Base-by-base conservation (phyloP, 805 yeast genomes). In the Kazachstania psychrophila region DNA sequence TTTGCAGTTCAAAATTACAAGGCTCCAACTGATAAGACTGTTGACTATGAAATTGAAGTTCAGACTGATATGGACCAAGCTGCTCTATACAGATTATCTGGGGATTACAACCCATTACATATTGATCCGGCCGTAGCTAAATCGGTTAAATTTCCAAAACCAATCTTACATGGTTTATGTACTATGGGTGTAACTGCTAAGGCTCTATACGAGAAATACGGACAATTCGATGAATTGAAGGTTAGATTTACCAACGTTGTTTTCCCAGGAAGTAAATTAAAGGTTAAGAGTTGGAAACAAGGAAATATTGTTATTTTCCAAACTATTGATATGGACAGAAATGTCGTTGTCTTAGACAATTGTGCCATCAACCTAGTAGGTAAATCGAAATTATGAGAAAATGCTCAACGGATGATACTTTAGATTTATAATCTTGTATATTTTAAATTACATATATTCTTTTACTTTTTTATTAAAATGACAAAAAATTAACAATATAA, bases 41-140 rank as follows among this genome's bases (percentile, higher is more conserved):
- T 96, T 6, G 94, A 83, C 55, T 82, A 73, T 52, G 75, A 70
- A 39, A 58, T 62, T 31, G 73, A 69, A 29, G 70, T 75, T 50
- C 62, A 70, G 46, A 82, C 92, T 2, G 56, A 70, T 19, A 67
- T 61, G 29, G 83, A 87, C 58, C 86, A 78, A 60, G 96, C 96
- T 31, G 85, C 95, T 4, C 62, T 88, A 38, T 89, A 89, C 67
- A 75, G 98, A 59, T 68, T 89, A 43, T 79, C 89, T 43, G 97
- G 96, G 37, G 98, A 89, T 67, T 79, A 78, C 61, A 89, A 89
- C 62, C 98, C 98, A 42, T 72, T 89, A 50, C 98, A 88, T 66
- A 79, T 89, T 56, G 97, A 89, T 64, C 96, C 97, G 14, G 68
- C 60, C 22, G 81, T 88, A 62, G 96, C 97, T 12, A 74, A 78